Conservation (phyloP, 352 stramenopile species). For the Phytophthora tentaculata region DNA sequence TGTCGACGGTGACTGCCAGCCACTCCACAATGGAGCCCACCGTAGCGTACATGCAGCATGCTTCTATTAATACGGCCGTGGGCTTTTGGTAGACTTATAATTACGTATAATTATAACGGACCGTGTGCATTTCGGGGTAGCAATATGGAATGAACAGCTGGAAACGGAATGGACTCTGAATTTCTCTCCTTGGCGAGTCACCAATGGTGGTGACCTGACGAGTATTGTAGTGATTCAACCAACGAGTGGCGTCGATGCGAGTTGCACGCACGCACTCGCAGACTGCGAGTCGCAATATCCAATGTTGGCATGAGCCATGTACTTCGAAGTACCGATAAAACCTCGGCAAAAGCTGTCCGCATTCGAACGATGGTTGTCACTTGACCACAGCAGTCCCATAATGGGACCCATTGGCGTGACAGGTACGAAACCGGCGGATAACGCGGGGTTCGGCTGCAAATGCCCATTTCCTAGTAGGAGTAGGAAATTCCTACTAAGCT, state of each 20-base stretch:
- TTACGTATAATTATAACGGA: constrained; percentile 2
- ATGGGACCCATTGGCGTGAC: too few species aligned
- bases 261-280: neutral
- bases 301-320: constrained; percentile 8
- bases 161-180: neutral
- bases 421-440: too few species aligned
- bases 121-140: constrained; percentile 25
- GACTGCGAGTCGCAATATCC: neutral
- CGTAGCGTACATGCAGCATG: constrained; percentile 3
- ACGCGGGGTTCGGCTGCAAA: too few species aligned
- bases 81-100: too few species aligned
- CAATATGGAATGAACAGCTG: constrained; percentile 22
- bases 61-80: constrained; percentile 4
- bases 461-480: too few species aligned
- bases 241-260: neutral
- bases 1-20: neutral
- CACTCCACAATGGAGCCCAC: neutral
- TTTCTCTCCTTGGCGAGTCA: neutral
- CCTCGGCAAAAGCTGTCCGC: too few species aligned
- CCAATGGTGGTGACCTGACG: neutral
- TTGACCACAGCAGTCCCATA: too few species aligned
- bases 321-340: constrained; percentile 1
- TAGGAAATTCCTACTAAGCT: neutral
- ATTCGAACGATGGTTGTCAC: too few species aligned
- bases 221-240: neutral